Evolutionary conservation across 345 rosid species (phyloP).

Genomic region (Leavenworthia alabamica): DNA sequence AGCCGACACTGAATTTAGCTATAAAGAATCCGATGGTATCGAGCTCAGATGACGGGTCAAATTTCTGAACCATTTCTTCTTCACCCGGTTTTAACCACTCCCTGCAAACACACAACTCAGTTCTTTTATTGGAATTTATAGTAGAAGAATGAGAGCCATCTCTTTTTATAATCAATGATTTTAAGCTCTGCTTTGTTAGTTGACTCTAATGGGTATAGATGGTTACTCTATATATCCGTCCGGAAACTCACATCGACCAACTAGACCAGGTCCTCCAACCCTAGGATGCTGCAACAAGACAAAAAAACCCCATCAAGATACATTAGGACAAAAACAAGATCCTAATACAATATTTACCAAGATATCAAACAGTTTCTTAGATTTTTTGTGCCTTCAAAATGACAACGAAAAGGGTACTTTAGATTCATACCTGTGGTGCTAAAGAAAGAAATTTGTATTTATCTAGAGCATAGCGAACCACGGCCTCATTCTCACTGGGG

Average conservation of each 20-base stretch:
- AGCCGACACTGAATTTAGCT: constrained; percentile 69
- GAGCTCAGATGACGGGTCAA: constrained; percentile 78
- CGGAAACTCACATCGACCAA: constrained; percentile 62
- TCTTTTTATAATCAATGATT: constrained; percentile 5
- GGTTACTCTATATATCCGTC: too few relatives aligned
- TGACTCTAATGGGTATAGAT: constrained; percentile 4
- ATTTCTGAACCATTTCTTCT: constrained; percentile 84
- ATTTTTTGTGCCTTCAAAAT: background rate
- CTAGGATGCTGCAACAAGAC: constrained; percentile 56
- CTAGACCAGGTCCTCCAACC: constrained; percentile 89
- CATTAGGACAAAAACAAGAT: background rate
- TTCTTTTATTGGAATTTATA: background rate
- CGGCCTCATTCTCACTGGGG: constrained; percentile 92
- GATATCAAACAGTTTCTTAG: background rate
- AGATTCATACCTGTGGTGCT: constrained; percentile 67
- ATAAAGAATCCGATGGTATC: constrained; percentile 96
- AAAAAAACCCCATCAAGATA: background rate
- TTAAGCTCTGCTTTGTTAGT: background rate
- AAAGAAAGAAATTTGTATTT: constrained; percentile 70
- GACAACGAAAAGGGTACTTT: background rate
- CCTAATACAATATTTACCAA: background rate
- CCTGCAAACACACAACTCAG: constrained; percentile 37
- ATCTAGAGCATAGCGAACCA: constrained; percentile 91
- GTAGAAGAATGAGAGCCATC: background rate
- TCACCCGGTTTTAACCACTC: constrained; percentile 95